Base-by-base conservation (phyloP, 2,329 filamentous ascomycete genomes). In the Diplodia seriata region DNA sequence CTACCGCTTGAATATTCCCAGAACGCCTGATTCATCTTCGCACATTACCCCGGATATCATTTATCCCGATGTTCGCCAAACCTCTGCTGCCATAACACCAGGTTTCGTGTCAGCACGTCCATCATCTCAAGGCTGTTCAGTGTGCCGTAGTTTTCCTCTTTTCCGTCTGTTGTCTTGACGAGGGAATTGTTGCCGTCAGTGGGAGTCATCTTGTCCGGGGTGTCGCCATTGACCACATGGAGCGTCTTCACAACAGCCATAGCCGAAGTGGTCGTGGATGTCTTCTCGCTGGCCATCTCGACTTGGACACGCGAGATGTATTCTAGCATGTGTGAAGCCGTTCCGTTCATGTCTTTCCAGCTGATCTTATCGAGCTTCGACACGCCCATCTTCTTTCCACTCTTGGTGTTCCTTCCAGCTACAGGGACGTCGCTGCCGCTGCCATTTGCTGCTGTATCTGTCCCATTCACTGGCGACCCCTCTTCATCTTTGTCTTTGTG, bases 241-340 rank as follows among this genome's bases (percentile, higher is more conserved):
- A 72, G 57, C 8, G 69, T 59, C 66, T 75, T 74, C 0, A 77
- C 74, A 47, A 76, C 70, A 33, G 75, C 73, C 26, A 74, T 72
- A 29, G 71, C 67, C 14, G 71, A 69, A 14, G 38, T 51, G 15
- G 68, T 67, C 15, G 68, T 67, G n/a, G 47, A 49, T 14, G 67
- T 68, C 53, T 68, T 68, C 79, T 78, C 90, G 36, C 87, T 88
- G 1, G 92, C 93, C 79, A 97, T 86, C 74, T 97, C 94, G 7
- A 97, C 85, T 77, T 97, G 93, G 68, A 93, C 94, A 71, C 92
- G 89, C 4, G 91, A 90, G 70, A 97, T 97, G 75, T 94, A 97
- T 72, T 95, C 93, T 69, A 97, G 85, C 76, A 97, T 96, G 23
- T 87, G 91, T 4, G 91, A 87, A 6, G 94, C 92, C 11, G 93